Base-by-base conservation (phyloP, 495 filamentous ascomycete species). In the Talaromyces ruber region DNA sequence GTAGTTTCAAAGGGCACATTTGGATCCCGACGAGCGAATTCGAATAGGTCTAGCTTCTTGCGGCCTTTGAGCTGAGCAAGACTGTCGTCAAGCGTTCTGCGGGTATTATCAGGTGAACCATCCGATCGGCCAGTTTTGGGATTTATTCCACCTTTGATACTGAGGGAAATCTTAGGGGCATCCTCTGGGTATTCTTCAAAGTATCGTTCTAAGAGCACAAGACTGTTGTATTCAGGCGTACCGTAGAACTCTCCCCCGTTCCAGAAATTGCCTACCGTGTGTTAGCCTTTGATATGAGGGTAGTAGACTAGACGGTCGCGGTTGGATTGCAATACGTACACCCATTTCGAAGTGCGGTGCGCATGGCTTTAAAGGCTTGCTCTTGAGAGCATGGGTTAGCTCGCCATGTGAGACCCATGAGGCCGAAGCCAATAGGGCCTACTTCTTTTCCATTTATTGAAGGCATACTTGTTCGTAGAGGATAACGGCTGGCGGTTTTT, bases 1-100 rank as follows among this genome's bases (percentile, higher is more conserved):
- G 81, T 79, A 6, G 64, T 68, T 79, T 32, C 68, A 8, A 83
- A 66, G 12, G 79, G 79, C 52, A 73, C 73, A 0, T 81, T 79
- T n/a, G 73, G 77, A 65, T 90, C 88, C 9, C 87, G 74, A 4
- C 88, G 76, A 22, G 84, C 86, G 60, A 70, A 81, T 70, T 89
- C 84, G 62, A 88, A 92, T 30, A 90, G 77, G 68, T 91, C 87
- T 43, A 92, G 70, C 59, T 77, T 83, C 75, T 89, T 89, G 61
- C 82, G 85, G 6, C 83, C 85, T 39, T 83, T 32, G 1, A 58
- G 34, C 55, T 18, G 25, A 11, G 16, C 50, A 14, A 72, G 58
- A 56, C 73, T 78, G 66, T 81, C 77, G 62, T 90, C 86, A 57
- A 92, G 71, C 45, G 76, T 80, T 24, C 75, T 71, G 4, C 80